phyloP scores from a whole-genome alignment of 495 filamentous ascomycete genomes.

The Umbilicaria muhlenbergii region DNA sequence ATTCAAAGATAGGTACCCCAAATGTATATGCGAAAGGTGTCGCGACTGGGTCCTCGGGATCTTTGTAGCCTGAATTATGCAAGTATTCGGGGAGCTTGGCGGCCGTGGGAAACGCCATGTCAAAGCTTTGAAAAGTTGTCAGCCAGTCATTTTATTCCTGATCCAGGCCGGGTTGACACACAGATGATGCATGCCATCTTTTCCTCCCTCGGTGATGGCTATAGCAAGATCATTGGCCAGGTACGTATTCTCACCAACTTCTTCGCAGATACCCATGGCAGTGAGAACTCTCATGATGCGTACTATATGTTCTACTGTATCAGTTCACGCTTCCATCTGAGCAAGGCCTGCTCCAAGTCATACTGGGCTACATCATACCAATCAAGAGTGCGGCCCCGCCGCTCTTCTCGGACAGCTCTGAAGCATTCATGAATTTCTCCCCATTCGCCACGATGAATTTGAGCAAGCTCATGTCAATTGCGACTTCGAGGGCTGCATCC shows the following conservation, averaged over 20 bases:
- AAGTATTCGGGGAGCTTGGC: conserved; percentile 15
- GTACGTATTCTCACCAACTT: conserved; percentile 12
- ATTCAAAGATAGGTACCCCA: conserved; percentile 11
- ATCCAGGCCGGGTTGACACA: too few species aligned
- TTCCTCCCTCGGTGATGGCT: too few species aligned
- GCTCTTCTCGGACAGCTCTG: conserved; percentile 1
- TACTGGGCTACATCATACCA: background rate
- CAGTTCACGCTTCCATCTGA: background rate
- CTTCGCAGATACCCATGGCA: conserved; percentile 13
- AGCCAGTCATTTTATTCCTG: background rate
- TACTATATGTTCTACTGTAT: background rate
- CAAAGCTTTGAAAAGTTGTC: conserved; percentile 1
- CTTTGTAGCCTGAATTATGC: conserved; percentile 13
- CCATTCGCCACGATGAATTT: conserved; percentile 3
- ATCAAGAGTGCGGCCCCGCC: conserved; percentile 5
- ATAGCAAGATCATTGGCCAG: conserved; percentile 8
- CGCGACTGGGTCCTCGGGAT: conserved; percentile 3
- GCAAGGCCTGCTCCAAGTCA: background rate
- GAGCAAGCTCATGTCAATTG: conserved; percentile 5
- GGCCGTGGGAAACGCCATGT: conserved; percentile 8
- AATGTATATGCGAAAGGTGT: conserved; percentile 16
- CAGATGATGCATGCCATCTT: too few species aligned
- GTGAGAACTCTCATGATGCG: conserved; percentile 15
- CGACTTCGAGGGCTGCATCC: conserved; percentile 3
- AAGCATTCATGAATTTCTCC: conserved; percentile 3